Conservation (phyloP, 1,139 yeast species). For the Citeromyces hawaiiensis region DNA sequence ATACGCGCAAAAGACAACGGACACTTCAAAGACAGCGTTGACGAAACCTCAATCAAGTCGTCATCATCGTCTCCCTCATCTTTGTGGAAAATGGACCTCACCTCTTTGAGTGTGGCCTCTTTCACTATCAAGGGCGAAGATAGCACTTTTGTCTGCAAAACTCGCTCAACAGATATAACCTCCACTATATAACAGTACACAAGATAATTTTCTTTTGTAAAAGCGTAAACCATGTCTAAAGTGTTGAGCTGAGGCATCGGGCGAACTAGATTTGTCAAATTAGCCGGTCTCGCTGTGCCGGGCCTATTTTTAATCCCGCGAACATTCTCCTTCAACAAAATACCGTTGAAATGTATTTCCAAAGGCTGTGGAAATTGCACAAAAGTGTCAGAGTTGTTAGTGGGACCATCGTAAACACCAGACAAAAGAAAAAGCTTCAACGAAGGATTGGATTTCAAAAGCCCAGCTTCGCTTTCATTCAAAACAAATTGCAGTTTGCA, state of each 20-base stretch:
- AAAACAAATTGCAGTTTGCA: slow-evolving; percentile 25
- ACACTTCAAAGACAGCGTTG: slow-evolving; percentile 45
- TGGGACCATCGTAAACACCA: slow-evolving; percentile 21
- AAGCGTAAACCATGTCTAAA: slow-evolving; percentile 39
- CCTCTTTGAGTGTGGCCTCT: slow-evolving; percentile 27
- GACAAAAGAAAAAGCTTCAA: slow-evolving; percentile 30
- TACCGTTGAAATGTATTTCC: slow-evolving; percentile 38
- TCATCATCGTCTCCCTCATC: slow-evolving; percentile 34
- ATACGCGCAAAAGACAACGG: slow-evolving; percentile 54
- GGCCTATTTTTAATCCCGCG: slow-evolving; percentile 47
- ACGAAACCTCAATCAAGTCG: slow-evolving; percentile 41
- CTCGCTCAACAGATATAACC: slow-evolving; percentile 24
- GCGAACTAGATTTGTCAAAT: slow-evolving; percentile 33
- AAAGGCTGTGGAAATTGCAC: slow-evolving; percentile 47
- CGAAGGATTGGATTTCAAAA: slow-evolving; percentile 16
- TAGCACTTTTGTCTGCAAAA: slow-evolving; percentile 16
- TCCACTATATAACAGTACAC: slow-evolving; percentile 42
- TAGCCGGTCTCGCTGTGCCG: slow-evolving; percentile 59
- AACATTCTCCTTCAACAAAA: slow-evolving; percentile 30
- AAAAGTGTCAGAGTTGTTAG: slow-evolving; percentile 22
- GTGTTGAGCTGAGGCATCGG: slow-evolving; percentile 20
- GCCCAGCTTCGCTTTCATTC: slow-evolving; percentile 21
- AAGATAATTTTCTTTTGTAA: slow-evolving; percentile 28
- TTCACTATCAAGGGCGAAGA: slow-evolving; percentile 31
- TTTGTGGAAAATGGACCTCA: slow-evolving; percentile 18